A percentile compares a stretch with the other conserved stretches of the same genome.
These are phyloP conservation scores for Penicillium sp. DNA, from an alignment of 2,329 filamentous ascomycete species.

Conservation along the genomic window DNA sequence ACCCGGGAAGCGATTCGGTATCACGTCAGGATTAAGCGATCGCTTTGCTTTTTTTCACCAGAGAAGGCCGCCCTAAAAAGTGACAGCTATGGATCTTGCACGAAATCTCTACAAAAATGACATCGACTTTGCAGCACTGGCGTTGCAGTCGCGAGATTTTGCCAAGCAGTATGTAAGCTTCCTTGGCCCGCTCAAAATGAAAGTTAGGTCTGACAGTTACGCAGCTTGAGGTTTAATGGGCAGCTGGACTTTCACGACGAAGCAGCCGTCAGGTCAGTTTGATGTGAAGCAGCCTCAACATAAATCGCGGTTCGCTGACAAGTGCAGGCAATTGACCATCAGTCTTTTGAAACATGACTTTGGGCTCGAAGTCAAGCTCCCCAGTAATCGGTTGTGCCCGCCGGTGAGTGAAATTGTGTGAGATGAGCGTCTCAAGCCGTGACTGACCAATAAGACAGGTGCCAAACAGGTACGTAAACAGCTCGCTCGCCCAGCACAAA, in stretches of 20 bases:
- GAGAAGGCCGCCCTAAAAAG: neutral
- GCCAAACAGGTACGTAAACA: slow-evolving; percentile 46
- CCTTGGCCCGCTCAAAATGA: neutral
- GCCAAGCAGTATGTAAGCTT: slow-evolving; percentile 53
- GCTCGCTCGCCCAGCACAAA: neutral
- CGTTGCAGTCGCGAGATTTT: slow-evolving; percentile 60
- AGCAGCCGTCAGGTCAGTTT: slow-evolving; percentile 66
- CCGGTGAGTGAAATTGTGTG: slow-evolving; percentile 57
- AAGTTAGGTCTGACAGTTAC: slow-evolving; percentile 8
- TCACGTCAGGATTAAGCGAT: neutral
- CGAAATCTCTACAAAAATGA: slow-evolving; percentile 57
- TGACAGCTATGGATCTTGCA: slow-evolving; percentile 33
- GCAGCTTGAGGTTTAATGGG: slow-evolving; percentile 54
- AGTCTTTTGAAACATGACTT: slow-evolving; percentile 77
- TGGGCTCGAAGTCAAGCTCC: slow-evolving; percentile 68
- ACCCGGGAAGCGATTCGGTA: neutral
- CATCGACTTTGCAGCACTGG: slow-evolving; percentile 64
- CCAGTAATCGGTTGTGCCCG: slow-evolving; percentile 79
- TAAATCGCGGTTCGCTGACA: slow-evolving; percentile 1
- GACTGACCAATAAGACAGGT: slow-evolving; percentile 33
- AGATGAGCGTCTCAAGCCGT: neutral
- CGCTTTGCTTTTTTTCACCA: too few species aligned
- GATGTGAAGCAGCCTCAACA: neutral
- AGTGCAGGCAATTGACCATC: slow-evolving; percentile 67
- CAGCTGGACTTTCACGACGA: slow-evolving; percentile 82